Evolutionary conservation across 2,329 filamentous ascomycete species (phyloP).

Genomic region (Zalaria obscura): DNA sequence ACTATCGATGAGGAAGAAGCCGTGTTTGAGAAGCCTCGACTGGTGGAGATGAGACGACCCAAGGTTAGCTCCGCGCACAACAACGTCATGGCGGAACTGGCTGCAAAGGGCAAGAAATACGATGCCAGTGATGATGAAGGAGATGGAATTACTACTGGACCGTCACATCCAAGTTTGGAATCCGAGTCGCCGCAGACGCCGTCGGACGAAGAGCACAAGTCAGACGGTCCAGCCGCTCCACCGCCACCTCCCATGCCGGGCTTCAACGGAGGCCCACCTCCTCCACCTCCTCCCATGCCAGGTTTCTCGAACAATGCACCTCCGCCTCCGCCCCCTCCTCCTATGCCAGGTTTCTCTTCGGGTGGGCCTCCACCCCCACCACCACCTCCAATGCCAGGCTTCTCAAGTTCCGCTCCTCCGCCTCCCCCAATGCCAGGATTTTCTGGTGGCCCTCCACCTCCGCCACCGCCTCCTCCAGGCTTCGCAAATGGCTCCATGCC

Average conservation of each 20-base stretch:
- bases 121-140: slow-evolving; percentile 62
- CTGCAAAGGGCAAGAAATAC: slow-evolving; percentile 57
- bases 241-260: slow-evolving; percentile 32
- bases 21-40: slow-evolving; percentile 62
- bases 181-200: slow-evolving; percentile 55
- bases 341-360: slow-evolving; percentile 32
- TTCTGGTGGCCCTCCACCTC: slow-evolving; percentile 25
- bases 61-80: slow-evolving; percentile 38
- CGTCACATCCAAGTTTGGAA: slow-evolving; percentile 62
- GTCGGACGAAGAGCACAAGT: slow-evolving; percentile 39
- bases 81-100: slow-evolving; percentile 42
- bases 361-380: slow-evolving; percentile 26
- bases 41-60: slow-evolving; percentile 68
- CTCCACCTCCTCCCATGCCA: slow-evolving; percentile 29
- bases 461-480: slow-evolving; percentile 36
- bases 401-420: slow-evolving; percentile 22
- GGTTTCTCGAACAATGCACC: slow-evolving; percentile 23
- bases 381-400: slow-evolving; percentile 26
- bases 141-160: slow-evolving; percentile 58
- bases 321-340: slow-evolving; percentile 25
- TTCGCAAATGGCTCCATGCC: slow-evolving; percentile 36
- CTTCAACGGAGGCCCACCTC: slow-evolving; percentile 26
- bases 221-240: slow-evolving; percentile 32
- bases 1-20: slow-evolving; percentile 46
- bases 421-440: slow-evolving; percentile 32